These are phyloP conservation scores for Cicer judaicum DNA, from an alignment of 306 rosid species.

Conservation along the genomic window DNA sequence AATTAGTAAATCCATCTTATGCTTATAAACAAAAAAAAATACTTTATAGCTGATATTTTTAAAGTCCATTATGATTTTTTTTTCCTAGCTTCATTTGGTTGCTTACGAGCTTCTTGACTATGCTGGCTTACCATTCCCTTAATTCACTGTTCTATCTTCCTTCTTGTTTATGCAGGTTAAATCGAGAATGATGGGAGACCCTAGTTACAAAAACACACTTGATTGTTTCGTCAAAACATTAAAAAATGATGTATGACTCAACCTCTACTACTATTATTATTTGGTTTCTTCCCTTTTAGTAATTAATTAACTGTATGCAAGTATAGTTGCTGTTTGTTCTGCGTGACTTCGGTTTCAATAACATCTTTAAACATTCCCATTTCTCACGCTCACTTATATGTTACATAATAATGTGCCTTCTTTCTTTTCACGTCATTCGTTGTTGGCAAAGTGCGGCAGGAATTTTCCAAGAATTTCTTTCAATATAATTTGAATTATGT, in stretches of 20 bases:
- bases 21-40: background rate
- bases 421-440: too few relatives aligned
- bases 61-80: background rate
- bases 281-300: background rate
- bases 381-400: background rate
- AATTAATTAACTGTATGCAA: background rate
- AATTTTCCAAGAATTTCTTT: too few relatives aligned
- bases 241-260: conserved; percentile 76
- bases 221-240: conserved; percentile 92
- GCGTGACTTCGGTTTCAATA: conserved; percentile 23
- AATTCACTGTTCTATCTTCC: conserved; percentile 34
- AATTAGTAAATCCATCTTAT: background rate
- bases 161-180: conserved; percentile 72
- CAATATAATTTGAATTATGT: too few relatives aligned
- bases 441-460: too few relatives aligned
- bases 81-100: conserved; percentile 23
- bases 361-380: conserved; percentile 5
- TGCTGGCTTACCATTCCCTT: conserved; percentile 26
- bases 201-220: conserved; percentile 83
- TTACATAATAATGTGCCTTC: too few relatives aligned
- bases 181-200: conserved; percentile 98
- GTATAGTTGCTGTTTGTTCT: too few relatives aligned
- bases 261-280: conserved; percentile 20
- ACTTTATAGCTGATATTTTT: conserved; percentile 1
- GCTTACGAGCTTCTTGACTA: conserved; percentile 21